A percentile compares a stretch with the other conserved stretches of the same genome.
Conservation (phyloP, 1,139 yeast species). For the Nakaseomyces nivariensis region DNA sequence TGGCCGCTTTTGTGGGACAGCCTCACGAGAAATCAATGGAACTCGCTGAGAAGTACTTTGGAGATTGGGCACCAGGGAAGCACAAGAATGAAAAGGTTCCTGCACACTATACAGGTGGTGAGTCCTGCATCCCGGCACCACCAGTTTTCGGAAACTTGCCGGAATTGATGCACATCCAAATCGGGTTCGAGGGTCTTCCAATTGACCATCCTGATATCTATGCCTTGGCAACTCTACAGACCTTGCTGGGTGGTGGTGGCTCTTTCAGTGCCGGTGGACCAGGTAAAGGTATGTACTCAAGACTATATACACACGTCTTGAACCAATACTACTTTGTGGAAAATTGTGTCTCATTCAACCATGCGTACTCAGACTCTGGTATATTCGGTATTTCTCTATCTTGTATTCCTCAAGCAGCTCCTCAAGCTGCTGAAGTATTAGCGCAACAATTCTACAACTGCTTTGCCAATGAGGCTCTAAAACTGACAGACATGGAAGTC, state of each 20-base stretch:
- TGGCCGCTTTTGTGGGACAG: slow-evolving; percentile 84
- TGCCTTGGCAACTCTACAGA: slow-evolving; percentile 84
- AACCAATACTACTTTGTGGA: slow-evolving; percentile 90
- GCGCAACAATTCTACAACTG: slow-evolving; percentile 64
- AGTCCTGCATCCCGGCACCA: slow-evolving; percentile 52
- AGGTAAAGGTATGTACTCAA: slow-evolving; percentile 98
- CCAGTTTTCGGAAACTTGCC: slow-evolving; percentile 69
- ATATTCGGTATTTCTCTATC: slow-evolving; percentile 82
- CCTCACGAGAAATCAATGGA: slow-evolving; percentile 60
- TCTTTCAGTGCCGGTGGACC: slow-evolving; percentile 99
- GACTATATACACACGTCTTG: slow-evolving; percentile 82
- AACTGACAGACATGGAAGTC: slow-evolving; percentile 62
- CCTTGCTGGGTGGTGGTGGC: slow-evolving; percentile 94
- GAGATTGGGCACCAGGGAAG: slow-evolving; percentile 40
- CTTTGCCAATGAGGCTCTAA: slow-evolving; percentile 44
- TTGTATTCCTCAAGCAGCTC: slow-evolving; percentile 79
- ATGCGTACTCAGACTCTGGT: slow-evolving; percentile 84
- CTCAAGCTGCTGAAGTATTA: slow-evolving; percentile 69
- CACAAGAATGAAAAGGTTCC: slow-evolving; percentile 27
- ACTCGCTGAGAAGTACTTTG: slow-evolving; percentile 54
- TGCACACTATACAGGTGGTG: slow-evolving; percentile 73
- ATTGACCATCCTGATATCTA: slow-evolving; percentile 80
- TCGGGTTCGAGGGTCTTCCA: slow-evolving; percentile 83
- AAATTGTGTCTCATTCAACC: slow-evolving; percentile 80
- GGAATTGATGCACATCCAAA: slow-evolving; percentile 75